These are phyloP conservation scores for Alternaria metachromatica DNA, from an alignment of 2,329 filamentous ascomycete species.

Conservation along the genomic window DNA sequence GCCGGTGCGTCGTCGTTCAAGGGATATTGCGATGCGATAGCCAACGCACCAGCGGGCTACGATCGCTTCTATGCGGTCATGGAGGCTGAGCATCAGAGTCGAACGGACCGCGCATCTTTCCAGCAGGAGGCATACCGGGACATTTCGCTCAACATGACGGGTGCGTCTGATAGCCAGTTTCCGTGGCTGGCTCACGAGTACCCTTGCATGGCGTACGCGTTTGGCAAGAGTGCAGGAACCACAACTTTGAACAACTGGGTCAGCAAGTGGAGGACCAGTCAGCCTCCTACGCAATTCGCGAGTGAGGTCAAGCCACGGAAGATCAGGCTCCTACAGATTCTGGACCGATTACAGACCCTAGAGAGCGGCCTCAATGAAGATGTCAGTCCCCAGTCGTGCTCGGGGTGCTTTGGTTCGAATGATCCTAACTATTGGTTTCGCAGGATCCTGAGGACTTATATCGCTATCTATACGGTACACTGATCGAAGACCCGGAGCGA, in stretches of 20 bases:
- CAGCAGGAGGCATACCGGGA: constrained; percentile 46
- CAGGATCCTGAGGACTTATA: constrained; percentile 53
- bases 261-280: constrained; percentile 63
- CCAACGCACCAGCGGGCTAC: constrained; percentile 46
- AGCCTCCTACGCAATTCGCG: constrained; percentile 65
- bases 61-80: constrained; percentile 51
- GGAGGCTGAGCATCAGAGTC: constrained; percentile 45
- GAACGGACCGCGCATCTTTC: constrained; percentile 48
- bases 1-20: constrained; percentile 50
- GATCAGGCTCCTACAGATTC: constrained; percentile 60
- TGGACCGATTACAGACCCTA: constrained; percentile 52
- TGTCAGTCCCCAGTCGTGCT: constrained; percentile 42
- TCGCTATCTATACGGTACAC: constrained; percentile 69
- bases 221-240: constrained; percentile 71
- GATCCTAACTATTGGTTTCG: constrained; percentile 43
- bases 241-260: constrained; percentile 76
- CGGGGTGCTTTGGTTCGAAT: constrained; percentile 18
- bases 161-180: constrained; percentile 42
- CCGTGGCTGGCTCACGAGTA: constrained; percentile 78
- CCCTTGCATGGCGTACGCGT: constrained; percentile 73
- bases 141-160: constrained; percentile 49
- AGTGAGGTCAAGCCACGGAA: constrained; percentile 66
- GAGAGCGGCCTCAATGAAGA: constrained; percentile 53
- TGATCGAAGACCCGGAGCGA: constrained; percentile 72
- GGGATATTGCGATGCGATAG: constrained; percentile 48